These are phyloP conservation scores for Vicia villosa DNA, from an alignment of 306 rosid species.

Conservation along the genomic window DNA sequence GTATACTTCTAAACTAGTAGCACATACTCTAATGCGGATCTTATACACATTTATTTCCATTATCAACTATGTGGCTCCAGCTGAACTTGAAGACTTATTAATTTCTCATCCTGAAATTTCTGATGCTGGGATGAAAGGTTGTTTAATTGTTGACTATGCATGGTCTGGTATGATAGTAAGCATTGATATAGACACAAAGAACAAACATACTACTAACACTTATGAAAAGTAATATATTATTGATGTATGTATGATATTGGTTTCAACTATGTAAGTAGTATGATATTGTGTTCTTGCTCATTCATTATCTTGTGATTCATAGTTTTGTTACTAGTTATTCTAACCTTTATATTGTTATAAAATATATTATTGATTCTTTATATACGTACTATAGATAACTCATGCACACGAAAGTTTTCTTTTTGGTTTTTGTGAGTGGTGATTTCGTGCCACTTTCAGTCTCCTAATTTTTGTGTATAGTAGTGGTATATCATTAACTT, in stretches of 20 bases:
- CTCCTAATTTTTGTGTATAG: neutral
- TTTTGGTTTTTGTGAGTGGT: neutral
- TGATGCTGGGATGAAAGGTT: slow-evolving; percentile 48
- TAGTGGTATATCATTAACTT: too few relatives aligned
- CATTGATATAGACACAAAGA: too few relatives aligned
- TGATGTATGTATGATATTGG: too few relatives aligned
- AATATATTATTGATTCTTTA: too few relatives aligned
- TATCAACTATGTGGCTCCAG: slow-evolving; percentile 48
- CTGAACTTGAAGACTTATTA: slow-evolving; percentile 56
- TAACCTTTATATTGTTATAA: too few relatives aligned
- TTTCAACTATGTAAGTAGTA: too few relatives aligned
- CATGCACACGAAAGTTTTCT: neutral
- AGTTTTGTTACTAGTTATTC: too few relatives aligned
- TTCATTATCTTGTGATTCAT: too few relatives aligned
- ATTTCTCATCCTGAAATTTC: slow-evolving; percentile 48
- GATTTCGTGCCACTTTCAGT: neutral
- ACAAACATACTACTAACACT: too few relatives aligned
- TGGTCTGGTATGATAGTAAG: neutral
- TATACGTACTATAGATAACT: too few relatives aligned
- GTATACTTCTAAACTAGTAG: neutral
- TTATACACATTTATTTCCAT: neutral
- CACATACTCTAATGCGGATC: neutral
- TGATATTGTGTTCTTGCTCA: too few relatives aligned
- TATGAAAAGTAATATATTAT: too few relatives aligned
- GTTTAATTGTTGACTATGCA: slow-evolving; percentile 29